These are phyloP conservation scores for Leptographium lundbergii DNA, from an alignment of 2,329 filamentous ascomycete genomes.

Conservation along the genomic window DNA sequence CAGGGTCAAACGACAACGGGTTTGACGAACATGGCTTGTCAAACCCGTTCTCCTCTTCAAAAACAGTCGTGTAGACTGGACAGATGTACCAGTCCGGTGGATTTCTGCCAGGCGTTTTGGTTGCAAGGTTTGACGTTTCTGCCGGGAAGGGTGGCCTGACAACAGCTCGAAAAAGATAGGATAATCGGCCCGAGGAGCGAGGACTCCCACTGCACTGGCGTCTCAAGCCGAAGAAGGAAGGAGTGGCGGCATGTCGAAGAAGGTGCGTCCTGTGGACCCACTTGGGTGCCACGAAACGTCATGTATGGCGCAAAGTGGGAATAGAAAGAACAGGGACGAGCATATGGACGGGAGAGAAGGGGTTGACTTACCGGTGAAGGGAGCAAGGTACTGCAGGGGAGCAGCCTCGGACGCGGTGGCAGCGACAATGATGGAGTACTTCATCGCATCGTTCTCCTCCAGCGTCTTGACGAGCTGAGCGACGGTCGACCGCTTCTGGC, in stretches of 20 bases:
- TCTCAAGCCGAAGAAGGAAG: no score
- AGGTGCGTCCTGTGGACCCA: no score
- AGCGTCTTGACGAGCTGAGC: slow-evolving; percentile 99
- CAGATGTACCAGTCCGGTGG: not conserved
- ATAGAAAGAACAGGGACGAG: no score
- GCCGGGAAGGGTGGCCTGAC: no score
- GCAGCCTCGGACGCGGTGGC: slow-evolving; percentile 96
- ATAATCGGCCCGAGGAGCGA: no score
- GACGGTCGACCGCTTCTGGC: slow-evolving; percentile 98
- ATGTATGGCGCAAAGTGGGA: no score
- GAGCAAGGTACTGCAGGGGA: slow-evolving; percentile 85
- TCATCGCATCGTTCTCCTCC: slow-evolving; percentile 99
- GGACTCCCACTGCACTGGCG: no score
- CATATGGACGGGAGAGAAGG: not conserved
- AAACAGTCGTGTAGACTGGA: not conserved
- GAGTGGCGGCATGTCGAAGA: no score
- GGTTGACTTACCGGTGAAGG: slow-evolving; percentile 54
- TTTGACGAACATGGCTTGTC: not conserved
- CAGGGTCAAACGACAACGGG: not conserved
- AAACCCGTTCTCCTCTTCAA: not conserved
- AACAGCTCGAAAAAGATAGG: no score
- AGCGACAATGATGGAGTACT: slow-evolving; percentile 88
- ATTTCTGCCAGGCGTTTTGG: not conserved
- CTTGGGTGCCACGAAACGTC: no score
- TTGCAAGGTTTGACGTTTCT: no score